A percentile compares a stretch with the other conserved stretches of the same genome.
Evolutionary conservation across 2,329 filamentous ascomycete genomes (phyloP).

Genomic region (Arthroderma sp.): DNA sequence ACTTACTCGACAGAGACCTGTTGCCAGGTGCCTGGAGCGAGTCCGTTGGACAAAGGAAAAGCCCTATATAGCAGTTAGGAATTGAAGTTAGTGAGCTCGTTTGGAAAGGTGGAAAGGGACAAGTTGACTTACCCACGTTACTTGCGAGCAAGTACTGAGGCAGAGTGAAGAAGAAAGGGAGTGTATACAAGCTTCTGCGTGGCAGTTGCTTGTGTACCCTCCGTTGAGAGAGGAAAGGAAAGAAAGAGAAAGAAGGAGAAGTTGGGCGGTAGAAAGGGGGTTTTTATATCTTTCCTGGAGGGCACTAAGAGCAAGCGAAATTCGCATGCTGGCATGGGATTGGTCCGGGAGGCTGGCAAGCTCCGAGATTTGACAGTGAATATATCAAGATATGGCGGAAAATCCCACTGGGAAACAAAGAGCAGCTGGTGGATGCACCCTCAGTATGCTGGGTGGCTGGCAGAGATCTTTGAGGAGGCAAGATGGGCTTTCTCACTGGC

Average conservation of each 20-base stretch:
- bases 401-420: not conserved
- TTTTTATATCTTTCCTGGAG: conserved; percentile 7
- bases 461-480: too few relatives aligned
- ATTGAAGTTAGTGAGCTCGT: not conserved
- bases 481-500: too few relatives aligned
- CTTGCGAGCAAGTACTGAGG: not conserved
- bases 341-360: not conserved
- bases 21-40: not conserved
- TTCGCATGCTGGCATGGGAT: not conserved
- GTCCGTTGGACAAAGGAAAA: not conserved
- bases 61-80: not conserved
- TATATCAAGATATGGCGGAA: not conserved
- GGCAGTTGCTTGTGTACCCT: too few relatives aligned
- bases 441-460: too few relatives aligned
- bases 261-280: conserved; percentile 1
- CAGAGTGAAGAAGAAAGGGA: not conserved
- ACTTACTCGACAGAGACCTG: conserved; percentile 3
- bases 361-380: not conserved
- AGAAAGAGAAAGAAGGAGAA: conserved; percentile 3
- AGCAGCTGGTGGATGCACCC: not conserved
- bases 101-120: not conserved
- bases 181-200: not conserved
- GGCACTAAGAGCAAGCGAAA: conserved; percentile 7
- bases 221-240: conserved; percentile 1
- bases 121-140: not conserved